phyloP scores from a whole-genome alignment of 2,329 filamentous ascomycete species.

The Beauveria rudraprayagi region DNA sequence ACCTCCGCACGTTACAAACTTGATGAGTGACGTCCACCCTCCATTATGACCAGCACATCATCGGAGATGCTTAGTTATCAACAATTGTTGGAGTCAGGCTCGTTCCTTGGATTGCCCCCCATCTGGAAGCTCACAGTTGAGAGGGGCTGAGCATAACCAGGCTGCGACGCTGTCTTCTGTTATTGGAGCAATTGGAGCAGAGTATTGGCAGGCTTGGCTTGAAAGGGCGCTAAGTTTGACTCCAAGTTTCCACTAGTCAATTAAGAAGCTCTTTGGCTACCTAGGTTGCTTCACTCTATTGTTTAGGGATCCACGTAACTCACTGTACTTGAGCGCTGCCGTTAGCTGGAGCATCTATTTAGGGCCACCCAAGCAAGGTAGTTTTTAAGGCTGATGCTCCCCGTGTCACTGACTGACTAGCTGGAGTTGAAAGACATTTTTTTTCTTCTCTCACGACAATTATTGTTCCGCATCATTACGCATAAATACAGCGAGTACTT shows the following conservation, averaged over 20 bases:
- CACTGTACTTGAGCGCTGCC: neutral
- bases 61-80: neutral
- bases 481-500: too few species aligned
- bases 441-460: neutral
- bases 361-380: neutral
- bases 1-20: neutral
- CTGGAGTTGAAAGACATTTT: neutral
- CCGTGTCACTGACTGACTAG: neutral
- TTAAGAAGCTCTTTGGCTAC: neutral
- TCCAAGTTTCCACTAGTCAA: neutral
- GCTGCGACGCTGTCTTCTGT: neutral
- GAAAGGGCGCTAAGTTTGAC: neutral
- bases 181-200: neutral
- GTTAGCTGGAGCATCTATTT: neutral
- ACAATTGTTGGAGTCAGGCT: neutral
- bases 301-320: neutral
- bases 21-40: neutral
- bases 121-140: neutral
- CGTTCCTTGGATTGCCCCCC: neutral
- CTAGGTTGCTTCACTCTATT: neutral
- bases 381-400: constrained; percentile 4
- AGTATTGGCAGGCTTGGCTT: neutral
- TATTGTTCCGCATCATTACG: too few species aligned
- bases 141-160: constrained; percentile 2
- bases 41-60: neutral